Conservation (phyloP, 2,329 filamentous ascomycete genomes). For the Aspergillus sp. region DNA sequence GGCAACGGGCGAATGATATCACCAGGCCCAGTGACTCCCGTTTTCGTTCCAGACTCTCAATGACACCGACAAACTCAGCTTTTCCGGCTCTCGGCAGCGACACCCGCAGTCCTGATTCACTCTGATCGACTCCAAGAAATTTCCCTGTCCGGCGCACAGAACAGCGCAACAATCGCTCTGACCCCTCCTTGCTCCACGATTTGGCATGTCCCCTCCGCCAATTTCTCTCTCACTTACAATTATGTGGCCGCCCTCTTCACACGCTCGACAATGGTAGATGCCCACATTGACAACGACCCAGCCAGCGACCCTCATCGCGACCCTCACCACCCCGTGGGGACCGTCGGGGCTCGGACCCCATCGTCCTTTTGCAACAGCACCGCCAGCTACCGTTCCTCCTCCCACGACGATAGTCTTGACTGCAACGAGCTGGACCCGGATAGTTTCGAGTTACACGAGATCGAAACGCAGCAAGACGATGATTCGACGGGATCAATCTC, state of each 20-base stretch:
- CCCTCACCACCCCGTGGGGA: background rate
- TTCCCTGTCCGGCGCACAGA: background rate
- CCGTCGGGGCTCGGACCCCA: background rate
- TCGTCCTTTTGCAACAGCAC: slow-evolving; percentile 1
- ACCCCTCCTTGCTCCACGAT: background rate
- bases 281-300: background rate
- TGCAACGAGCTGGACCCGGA: slow-evolving; percentile 21
- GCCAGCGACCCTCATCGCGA: background rate
- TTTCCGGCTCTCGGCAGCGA: background rate
- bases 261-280: background rate
- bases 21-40: background rate
- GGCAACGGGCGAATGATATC: background rate
- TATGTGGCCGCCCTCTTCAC: background rate
- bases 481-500: slow-evolving; percentile 36
- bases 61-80: background rate
- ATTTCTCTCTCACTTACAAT: background rate
- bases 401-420: slow-evolving; percentile 11
- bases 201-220: background rate
- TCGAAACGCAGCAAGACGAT: slow-evolving; percentile 35
- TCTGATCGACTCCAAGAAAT: background rate
- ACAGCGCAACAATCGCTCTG: background rate
- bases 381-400: background rate
- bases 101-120: background rate
- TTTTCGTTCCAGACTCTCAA: background rate
- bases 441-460: slow-evolving; percentile 35